phyloP scores from a whole-genome alignment of 306 rosid species.

The Trifolium pratense region DNA sequence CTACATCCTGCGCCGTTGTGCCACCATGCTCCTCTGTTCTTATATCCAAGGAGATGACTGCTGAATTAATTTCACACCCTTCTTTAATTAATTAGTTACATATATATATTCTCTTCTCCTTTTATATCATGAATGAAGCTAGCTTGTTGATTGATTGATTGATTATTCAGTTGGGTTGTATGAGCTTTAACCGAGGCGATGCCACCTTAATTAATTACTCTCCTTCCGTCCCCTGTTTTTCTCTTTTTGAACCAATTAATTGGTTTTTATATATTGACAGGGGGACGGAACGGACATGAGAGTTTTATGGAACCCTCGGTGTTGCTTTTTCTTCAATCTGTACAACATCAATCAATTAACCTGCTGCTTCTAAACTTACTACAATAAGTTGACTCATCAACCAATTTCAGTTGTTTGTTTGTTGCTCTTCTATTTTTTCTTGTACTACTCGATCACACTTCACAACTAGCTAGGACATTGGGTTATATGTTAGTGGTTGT shows the following conservation, averaged over 20 bases:
- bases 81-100: not conserved
- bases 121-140: not conserved
- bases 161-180: not conserved
- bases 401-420: not conserved
- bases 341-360: not conserved
- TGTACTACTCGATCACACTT: not conserved
- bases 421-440: not conserved
- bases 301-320: not conserved
- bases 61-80: conserved; percentile 23
- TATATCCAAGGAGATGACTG: conserved; percentile 88
- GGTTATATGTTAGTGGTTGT: not conserved
- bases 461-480: not conserved
- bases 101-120: not conserved
- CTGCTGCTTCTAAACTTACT: not conserved
- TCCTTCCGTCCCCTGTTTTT: not conserved
- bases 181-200: not conserved
- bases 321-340: not conserved
- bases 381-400: not conserved
- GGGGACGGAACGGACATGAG: not conserved
- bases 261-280: not conserved
- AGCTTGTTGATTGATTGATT: not conserved
- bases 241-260: not conserved
- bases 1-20: conserved; percentile 91
- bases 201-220: not conserved
- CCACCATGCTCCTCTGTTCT: conserved; percentile 96